Percentiles rank a stretch among this genome's conserved stretches.
These are phyloP conservation scores for Cryptococcus deneoformans DNA, from an alignment of 1,284 basidiomycete genomes.

Conservation along the genomic window DNA sequence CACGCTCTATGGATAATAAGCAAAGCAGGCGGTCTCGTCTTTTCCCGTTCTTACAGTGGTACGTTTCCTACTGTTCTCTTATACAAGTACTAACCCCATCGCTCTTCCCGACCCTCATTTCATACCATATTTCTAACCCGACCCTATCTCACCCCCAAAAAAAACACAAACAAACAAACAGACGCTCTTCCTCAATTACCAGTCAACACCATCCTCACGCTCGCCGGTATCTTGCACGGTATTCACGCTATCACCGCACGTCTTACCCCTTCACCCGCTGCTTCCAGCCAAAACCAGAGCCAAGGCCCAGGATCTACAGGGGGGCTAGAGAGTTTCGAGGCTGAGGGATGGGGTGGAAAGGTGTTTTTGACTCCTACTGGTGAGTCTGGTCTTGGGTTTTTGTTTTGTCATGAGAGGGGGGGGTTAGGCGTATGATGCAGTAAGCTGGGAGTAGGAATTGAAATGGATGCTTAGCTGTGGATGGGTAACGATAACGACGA, in stretches of 20 bases:
- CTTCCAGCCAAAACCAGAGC: background rate
- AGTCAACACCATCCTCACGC: slow-evolving; percentile 96
- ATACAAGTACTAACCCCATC: no score
- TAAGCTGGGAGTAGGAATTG: no score
- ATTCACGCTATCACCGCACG: slow-evolving; percentile 97
- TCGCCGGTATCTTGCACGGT: slow-evolving; percentile 95
- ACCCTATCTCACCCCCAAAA: background rate
- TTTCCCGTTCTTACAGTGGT: slow-evolving; percentile 77
- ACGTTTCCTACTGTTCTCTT: background rate
- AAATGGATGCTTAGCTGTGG: background rate
- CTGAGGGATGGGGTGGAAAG: slow-evolving; percentile 61
- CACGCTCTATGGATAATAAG: slow-evolving; percentile 74
- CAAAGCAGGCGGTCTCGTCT: slow-evolving; percentile 96
- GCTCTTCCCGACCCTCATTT: no score
- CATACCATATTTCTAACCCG: no score
- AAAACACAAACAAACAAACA: slow-evolving; percentile 37
- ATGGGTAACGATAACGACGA: no score
- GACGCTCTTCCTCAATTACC: slow-evolving; percentile 82
- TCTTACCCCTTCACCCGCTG: slow-evolving; percentile 61
- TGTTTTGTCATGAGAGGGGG: background rate
- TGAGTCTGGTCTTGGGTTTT: slow-evolving; percentile 47
- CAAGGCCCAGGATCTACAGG: slow-evolving; percentile 8
- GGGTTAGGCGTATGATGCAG: no score
- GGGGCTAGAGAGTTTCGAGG: slow-evolving; percentile 90
- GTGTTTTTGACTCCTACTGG: slow-evolving; percentile 88